phyloP scores from a whole-genome alignment of 2,329 filamentous ascomycete species.

The Penicillium palitans region DNA sequence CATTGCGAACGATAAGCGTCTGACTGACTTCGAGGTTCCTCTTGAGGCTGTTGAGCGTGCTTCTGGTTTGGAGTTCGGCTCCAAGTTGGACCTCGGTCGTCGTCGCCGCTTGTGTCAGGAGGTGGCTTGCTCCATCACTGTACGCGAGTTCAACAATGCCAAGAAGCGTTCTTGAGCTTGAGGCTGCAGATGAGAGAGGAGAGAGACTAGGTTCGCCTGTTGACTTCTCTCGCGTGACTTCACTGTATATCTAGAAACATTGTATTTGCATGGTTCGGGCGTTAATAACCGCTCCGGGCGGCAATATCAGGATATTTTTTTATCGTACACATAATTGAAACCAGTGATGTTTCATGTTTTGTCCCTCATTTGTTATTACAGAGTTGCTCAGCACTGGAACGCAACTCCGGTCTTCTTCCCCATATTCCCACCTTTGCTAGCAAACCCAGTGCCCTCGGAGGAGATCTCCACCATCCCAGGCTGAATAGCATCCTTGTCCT shows the following conservation, averaged over 20 bases:
- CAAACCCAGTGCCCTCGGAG: slow-evolving; percentile 90
- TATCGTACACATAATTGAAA: slow-evolving; percentile 11
- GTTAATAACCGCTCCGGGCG: slow-evolving; percentile 20
- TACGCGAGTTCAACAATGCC: slow-evolving; percentile 72
- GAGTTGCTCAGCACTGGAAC: slow-evolving; percentile 69
- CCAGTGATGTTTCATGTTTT: not conserved
- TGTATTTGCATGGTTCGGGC: slow-evolving; percentile 28
- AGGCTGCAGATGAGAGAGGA: not conserved
- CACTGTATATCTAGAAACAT: slow-evolving; percentile 26
- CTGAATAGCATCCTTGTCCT: slow-evolving; percentile 57
- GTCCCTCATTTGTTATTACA: not conserved
- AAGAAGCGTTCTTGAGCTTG: slow-evolving; percentile 42
- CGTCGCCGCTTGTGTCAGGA: slow-evolving; percentile 82
- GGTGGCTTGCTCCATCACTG: slow-evolving; percentile 76
- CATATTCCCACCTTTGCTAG: slow-evolving; percentile 78
- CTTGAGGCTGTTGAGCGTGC: slow-evolving; percentile 90
- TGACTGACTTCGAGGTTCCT: slow-evolving; percentile 92
- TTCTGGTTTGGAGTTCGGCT: slow-evolving; percentile 86
- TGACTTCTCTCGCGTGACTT: slow-evolving; percentile 8
- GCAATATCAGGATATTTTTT: slow-evolving; percentile 15
- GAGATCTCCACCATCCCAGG: slow-evolving; percentile 76
- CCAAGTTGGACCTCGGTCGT: slow-evolving; percentile 70
- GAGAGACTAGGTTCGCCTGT: not conserved
- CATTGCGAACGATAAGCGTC: slow-evolving; percentile 83
- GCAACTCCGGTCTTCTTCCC: slow-evolving; percentile 76